phyloP scores from a whole-genome alignment of 225 moss, liverwort and hornwort species.

The Bryum argenteum region DNA sequence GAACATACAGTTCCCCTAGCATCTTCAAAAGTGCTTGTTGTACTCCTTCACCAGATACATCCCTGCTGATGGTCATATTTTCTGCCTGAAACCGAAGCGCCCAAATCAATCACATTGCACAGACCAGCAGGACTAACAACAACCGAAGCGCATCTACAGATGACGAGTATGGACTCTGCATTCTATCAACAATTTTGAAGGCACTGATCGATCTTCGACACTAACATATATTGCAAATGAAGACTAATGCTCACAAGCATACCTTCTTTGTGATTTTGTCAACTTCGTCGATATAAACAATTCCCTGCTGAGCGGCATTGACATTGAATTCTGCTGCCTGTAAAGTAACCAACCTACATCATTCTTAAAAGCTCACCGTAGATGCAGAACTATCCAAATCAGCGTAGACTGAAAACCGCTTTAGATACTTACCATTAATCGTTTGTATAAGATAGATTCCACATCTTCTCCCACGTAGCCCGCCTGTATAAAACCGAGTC shows the following conservation, averaged over 20 bases:
- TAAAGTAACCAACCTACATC: not conserved
- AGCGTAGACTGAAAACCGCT: not conserved
- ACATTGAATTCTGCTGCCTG: constrained; percentile 98
- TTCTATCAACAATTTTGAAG: constrained; percentile 7
- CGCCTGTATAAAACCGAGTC: constrained; percentile 56
- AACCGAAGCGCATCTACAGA: constrained; percentile 6
- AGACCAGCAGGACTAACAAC: constrained; percentile 11
- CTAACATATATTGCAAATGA: not conserved
- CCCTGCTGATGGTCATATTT: constrained; percentile 93
- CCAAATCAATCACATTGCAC: constrained; percentile 10
- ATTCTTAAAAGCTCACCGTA: not conserved
- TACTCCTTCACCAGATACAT: constrained; percentile 98
- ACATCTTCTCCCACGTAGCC: constrained; percentile 99
- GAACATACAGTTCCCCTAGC: constrained; percentile 87
- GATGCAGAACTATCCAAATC: constrained; percentile 4
- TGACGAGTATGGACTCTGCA: not conserved
- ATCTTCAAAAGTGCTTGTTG: constrained; percentile 98
- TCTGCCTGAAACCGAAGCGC: constrained; percentile 72
- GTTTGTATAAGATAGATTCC: constrained; percentile 94
- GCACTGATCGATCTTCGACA: not conserved
- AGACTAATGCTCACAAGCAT: constrained; percentile 8
- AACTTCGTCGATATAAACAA: constrained; percentile 95
- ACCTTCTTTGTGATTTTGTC: constrained; percentile 99
- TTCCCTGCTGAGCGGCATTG: constrained; percentile 96
- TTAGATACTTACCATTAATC: constrained; percentile 67